phyloP scores from a whole-genome alignment of 495 filamentous ascomycete species.

The Darksidea phi region DNA sequence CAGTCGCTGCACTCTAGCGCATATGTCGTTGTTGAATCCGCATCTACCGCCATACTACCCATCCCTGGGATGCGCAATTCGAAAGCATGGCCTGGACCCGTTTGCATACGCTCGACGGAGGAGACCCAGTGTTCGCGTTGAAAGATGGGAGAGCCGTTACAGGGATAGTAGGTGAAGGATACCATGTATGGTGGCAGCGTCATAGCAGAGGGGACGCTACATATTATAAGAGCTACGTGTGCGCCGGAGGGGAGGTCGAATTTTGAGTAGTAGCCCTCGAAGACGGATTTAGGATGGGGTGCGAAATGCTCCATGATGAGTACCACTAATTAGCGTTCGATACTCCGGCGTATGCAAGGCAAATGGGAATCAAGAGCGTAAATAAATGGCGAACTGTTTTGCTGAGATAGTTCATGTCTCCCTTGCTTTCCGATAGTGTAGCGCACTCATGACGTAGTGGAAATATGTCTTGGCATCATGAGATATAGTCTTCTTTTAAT shows the following conservation, averaged over 20 bases:
- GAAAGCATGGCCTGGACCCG: conserved; percentile 34
- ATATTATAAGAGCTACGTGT: conserved; percentile 42
- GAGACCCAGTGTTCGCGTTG: conserved; percentile 41
- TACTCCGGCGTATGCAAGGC: no score
- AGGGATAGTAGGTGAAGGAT: conserved; percentile 50
- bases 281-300: conserved; percentile 44
- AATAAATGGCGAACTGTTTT: no score
- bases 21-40: conserved; percentile 37
- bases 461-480: conserved; percentile 7
- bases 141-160: conserved; percentile 34
- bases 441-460: conserved; percentile 7
- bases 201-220: conserved; percentile 41
- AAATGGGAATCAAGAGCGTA: no score
- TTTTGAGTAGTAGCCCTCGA: conserved; percentile 52
- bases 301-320: conserved; percentile 39
- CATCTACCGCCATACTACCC: conserved; percentile 32
- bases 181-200: conserved; percentile 43
- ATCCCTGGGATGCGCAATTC: conserved; percentile 38
- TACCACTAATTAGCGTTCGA: neutral
- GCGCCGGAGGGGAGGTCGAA: conserved; percentile 46
- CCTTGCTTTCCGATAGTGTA: neutral
- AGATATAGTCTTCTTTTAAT: neutral
- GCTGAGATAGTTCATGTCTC: neutral
- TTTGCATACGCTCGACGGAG: conserved; percentile 30
- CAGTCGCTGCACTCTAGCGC: conserved; percentile 35